A percentile compares a stretch with the other conserved stretches of the same genome.
Conservation (phyloP, 345 rosid genomes). For the Gossypium sturtianum region DNA sequence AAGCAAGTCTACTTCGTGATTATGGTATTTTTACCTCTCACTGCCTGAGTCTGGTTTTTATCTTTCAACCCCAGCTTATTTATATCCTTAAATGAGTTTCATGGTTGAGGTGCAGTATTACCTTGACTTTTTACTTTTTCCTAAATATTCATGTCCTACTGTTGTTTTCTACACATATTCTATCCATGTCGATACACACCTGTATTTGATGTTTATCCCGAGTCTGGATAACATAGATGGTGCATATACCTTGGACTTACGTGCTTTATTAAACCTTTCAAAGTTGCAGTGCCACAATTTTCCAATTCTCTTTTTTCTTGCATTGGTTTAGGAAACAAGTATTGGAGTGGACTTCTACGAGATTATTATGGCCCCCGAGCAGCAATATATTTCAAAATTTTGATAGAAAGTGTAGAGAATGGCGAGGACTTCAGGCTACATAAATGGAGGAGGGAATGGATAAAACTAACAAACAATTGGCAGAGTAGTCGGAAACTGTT, state of each 20-base stretch:
- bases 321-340: constrained; percentile 49
- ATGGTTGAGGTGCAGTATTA: background rate
- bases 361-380: constrained; percentile 71
- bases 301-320: background rate
- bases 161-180: background rate
- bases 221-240: background rate
- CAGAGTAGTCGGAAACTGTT: constrained; percentile 37
- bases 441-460: constrained; percentile 65
- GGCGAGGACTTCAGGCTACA: constrained; percentile 39
- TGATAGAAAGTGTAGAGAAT: constrained; percentile 36
- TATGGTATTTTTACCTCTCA: constrained; percentile 31
- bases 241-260: background rate
- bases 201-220: background rate
- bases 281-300: background rate
- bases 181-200: background rate
- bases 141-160: background rate
- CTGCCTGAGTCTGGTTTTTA: background rate
- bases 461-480: constrained; percentile 61
- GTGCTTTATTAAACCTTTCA: background rate
- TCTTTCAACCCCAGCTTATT: background rate
- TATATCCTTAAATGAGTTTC: background rate
- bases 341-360: constrained; percentile 60
- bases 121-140: too few species aligned
- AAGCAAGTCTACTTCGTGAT: constrained; percentile 68
- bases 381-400: constrained; percentile 49